Percentiles rank a stretch among this genome's conserved stretches.
These are phyloP conservation scores for Lodderomyces parapsilosis DNA, from an alignment of 1,139 yeast genomes.

Conservation along the genomic window DNA sequence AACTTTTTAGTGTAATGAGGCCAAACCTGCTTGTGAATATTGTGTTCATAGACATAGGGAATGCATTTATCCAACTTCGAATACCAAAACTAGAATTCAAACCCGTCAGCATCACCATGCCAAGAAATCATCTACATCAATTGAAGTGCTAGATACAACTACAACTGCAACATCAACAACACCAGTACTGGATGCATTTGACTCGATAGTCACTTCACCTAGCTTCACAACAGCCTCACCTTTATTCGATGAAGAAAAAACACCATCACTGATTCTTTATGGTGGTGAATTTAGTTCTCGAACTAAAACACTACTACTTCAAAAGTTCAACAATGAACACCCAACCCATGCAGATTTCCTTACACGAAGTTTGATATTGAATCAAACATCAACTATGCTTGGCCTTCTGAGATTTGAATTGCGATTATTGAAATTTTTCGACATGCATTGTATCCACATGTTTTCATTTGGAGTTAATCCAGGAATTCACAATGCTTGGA, in stretches of 20 bases:
- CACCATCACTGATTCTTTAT: neutral
- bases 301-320: neutral
- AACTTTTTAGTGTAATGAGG: constrained; percentile 27
- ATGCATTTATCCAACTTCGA: constrained; percentile 24
- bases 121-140: neutral
- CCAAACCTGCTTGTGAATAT: constrained; percentile 37
- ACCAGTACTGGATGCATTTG: neutral
- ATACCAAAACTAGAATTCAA: neutral
- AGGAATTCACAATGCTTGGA: constrained; percentile 27
- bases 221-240: neutral
- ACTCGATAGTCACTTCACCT: neutral
- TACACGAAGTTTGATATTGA: constrained; percentile 13
- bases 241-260: neutral
- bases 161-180: neutral
- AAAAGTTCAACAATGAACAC: neutral
- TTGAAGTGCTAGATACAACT: neutral
- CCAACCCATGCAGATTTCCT: constrained; percentile 3
- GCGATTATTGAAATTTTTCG: constrained; percentile 30
- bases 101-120: neutral
- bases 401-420: constrained; percentile 29
- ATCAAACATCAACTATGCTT: constrained; percentile 19
- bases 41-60: constrained; percentile 30
- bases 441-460: constrained; percentile 24
- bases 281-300: neutral
- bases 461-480: constrained; percentile 19